Evolutionary conservation across 352 stramenopile genomes (phyloP), one percentile per base, ranked within the genome.

Genomic region (Salisapilia sapeloensis): DNA sequence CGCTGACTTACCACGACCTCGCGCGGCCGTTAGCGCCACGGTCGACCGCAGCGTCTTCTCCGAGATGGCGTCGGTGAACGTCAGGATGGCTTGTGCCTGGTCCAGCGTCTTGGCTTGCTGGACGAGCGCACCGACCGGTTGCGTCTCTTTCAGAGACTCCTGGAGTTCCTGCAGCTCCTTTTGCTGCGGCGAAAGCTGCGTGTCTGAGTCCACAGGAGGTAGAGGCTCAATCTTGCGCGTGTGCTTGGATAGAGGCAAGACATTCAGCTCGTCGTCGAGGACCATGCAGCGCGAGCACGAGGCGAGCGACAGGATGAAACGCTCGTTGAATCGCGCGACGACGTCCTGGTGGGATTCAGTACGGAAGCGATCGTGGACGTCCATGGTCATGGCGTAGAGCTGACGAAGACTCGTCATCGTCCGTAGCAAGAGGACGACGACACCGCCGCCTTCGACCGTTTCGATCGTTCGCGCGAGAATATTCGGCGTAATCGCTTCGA

Each of bases 341-440:
- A 98, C 67, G 53, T 97, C 89, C 48, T 92, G 63, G 53, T 95
- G 81, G 20, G 81, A 89, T 52, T 93, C 78, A 23, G 82, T 95
- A 39, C 82, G 74, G 57, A 93, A 95, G 28, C 78, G 72, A 42
- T 69, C 48, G 52, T 95, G 82, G 31, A 92, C 78, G 42, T 95
- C 81, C 96, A 99, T 99, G 44, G 74, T 92, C 92, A 99, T 97
- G 35, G 86, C 92, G 61, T 99, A 99, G 19, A 99, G 74, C 61
- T 99, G 92, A 54, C 95, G 96, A 28, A 99, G 76, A 34, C 76
- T 96, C 37, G 93, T 91, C 62, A 99, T 96, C n/a, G 86, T 98
- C 44, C 92, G 67, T 33, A 99, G 61, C 23, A 99, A 64, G 48
- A 99, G 72, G 25, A 99, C 76, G 24, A 99, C 90, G 6, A 98